Conservation (phyloP, 2,329 filamentous ascomycete genomes). For the Corinectria fuckeliana region DNA sequence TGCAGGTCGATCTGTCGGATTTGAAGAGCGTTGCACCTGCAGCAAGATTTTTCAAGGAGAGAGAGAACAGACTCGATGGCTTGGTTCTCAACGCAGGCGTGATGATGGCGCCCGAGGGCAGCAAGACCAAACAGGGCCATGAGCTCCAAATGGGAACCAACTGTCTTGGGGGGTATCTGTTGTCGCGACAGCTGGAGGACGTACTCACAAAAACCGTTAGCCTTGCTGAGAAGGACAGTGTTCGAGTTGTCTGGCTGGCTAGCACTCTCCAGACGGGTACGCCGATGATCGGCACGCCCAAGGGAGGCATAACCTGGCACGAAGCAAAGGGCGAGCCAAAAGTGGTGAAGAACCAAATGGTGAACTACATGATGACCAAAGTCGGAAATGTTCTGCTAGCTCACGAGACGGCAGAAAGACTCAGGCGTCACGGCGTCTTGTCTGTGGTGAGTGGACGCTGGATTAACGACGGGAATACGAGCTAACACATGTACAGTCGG, state of each 20-base stretch:
- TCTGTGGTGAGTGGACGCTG: conserved; percentile 14
- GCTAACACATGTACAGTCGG: conserved; percentile 14
- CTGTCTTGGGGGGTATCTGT: conserved; percentile 26
- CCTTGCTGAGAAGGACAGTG: conserved; percentile 9
- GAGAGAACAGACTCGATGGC: conserved; percentile 24
- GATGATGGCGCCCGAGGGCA: conserved; percentile 27
- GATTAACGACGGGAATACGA: background rate
- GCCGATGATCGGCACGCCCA: background rate
- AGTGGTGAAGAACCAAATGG: conserved; percentile 23
- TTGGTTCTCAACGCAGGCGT: conserved; percentile 29
- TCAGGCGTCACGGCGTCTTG: conserved; percentile 22
- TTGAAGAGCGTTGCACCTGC: conserved; percentile 16
- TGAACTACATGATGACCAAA: conserved; percentile 35
- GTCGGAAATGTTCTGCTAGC: conserved; percentile 24
- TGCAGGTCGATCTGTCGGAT: conserved; percentile 26
- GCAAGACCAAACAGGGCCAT: conserved; percentile 23
- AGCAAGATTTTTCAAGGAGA: background rate
- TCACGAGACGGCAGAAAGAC: conserved; percentile 17
- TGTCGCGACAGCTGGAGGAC: conserved; percentile 17
- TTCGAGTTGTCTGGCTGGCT: conserved; percentile 26
- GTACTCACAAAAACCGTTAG: conserved; percentile 9
- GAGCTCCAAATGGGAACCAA: conserved; percentile 32
- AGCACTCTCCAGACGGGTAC: conserved; percentile 28
- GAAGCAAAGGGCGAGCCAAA: conserved; percentile 19
- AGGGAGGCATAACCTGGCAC: conserved; percentile 26